A percentile compares a stretch with the other conserved stretches of the same genome.
Conservation (phyloP, 345 rosid genomes). For the Acer yangbiense region DNA sequence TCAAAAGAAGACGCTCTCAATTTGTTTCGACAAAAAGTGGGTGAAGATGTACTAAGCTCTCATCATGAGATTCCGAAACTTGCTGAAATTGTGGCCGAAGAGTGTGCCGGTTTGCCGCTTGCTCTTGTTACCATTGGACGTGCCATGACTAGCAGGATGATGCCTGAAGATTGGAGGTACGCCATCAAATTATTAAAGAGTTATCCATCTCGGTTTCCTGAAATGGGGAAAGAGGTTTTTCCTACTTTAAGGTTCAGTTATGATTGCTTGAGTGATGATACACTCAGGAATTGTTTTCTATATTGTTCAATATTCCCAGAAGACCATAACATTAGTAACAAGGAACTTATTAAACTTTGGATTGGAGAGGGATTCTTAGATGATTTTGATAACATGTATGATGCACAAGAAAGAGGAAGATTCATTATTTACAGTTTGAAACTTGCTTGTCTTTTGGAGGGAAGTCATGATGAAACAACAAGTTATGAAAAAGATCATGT, state of each 20-base stretch:
- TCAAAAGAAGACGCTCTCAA: background rate
- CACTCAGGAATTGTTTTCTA: background rate
- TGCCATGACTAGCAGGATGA: background rate
- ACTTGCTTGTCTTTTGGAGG: background rate
- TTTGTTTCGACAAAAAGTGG: background rate
- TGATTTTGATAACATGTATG: background rate
- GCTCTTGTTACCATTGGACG: conserved; percentile 4
- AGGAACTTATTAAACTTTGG: background rate
- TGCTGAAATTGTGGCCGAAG: background rate
- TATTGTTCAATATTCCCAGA: background rate
- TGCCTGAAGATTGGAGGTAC: background rate
- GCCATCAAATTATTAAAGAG: background rate
- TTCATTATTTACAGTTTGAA: background rate
- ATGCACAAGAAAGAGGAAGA: background rate
- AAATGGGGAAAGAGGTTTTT: background rate
- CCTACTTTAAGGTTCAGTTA: background rate
- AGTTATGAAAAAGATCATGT: too few relatives aligned
- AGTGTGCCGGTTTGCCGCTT: conserved; percentile 7
- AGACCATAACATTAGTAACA: too few relatives aligned
- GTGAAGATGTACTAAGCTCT: background rate
- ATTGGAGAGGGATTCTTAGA: background rate
- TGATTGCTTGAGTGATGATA: background rate
- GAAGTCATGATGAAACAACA: too few relatives aligned
- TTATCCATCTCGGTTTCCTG: background rate
- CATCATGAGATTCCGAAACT: background rate